phyloP scores from a whole-genome alignment of 352 stramenopile genomes.

The Globisporangium paddicum region DNA sequence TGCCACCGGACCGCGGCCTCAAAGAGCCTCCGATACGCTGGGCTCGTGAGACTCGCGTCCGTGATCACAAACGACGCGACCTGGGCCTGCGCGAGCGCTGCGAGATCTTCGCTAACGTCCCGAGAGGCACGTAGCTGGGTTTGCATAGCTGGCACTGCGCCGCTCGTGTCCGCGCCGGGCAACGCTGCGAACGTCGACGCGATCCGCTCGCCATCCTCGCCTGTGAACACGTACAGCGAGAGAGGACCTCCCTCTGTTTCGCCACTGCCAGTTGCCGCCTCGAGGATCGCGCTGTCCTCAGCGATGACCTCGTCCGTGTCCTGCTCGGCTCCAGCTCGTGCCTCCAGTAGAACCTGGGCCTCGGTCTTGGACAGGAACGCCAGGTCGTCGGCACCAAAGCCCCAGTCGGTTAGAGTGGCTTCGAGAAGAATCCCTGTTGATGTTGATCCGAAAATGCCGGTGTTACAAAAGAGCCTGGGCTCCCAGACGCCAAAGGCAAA shows the following conservation, averaged over 20 bases:
- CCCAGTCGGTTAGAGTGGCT: background rate
- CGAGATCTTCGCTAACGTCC: constrained; percentile 19
- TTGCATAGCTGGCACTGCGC: background rate
- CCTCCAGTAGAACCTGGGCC: background rate
- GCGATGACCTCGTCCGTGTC: constrained; percentile 1
- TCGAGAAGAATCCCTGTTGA: background rate
- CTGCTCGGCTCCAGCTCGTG: constrained; percentile 9
- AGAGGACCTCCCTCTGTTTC: background rate
- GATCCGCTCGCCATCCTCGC: background rate
- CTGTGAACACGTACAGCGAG: constrained; percentile 3
- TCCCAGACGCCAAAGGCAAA: constrained; percentile 40
- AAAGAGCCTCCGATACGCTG: constrained; percentile 20
- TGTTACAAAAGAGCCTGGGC: constrained; percentile 22
- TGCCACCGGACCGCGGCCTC: constrained; percentile 29
- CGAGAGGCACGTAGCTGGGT: constrained; percentile 8
- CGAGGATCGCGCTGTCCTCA: background rate
- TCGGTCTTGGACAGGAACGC: constrained; percentile 16
- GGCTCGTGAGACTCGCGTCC: constrained; percentile 11
- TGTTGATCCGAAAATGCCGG: background rate
- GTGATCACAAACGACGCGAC: constrained; percentile 42
- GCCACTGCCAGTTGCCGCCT: background rate
- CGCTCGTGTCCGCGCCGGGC: background rate
- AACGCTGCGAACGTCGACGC: constrained; percentile 1
- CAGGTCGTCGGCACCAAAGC: background rate
- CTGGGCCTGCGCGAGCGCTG: constrained; percentile 14